Evolutionary conservation across 164 flowering plant genomes (phyloP), one percentile per base, ranked within the genome.

Genomic region (Magnolia sinica): DNA sequence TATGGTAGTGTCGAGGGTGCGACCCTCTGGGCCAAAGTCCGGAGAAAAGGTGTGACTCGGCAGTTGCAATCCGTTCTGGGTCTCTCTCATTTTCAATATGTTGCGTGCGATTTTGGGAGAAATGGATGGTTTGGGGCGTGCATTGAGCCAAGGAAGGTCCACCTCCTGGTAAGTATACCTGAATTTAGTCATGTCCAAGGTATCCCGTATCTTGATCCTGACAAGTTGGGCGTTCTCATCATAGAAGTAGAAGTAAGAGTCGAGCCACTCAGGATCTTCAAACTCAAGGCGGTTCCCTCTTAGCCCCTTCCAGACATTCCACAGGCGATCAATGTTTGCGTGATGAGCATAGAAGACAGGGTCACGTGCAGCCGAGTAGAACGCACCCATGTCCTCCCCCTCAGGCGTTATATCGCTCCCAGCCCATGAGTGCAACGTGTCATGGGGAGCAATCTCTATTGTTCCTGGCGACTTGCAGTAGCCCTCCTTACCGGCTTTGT

Each of bases 291-390:
- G 19, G 63, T 76, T 31, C 7, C 69, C 76, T 50, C 77, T 49
- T 4, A 76, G 49, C 50, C 24, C 66, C 71, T 23, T 66, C 84
- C 84, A 79, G 1, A 76, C 70, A 14, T 64, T 78, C 84, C 81
- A 82, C 45, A 82, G 79, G 2, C 84, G 81, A 50, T 82, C 84
- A 7, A 82, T 79, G 68, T 82, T 82, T 4, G 84, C 73, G 29
- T 82, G 84, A 23, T 82, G 84, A 1, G 79, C 79, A 31, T 79
- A 78, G 75, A 82, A 82, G 18, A 82, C 69, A 9, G 84, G 84
- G 70, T 82, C 84, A 1, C 79, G 52, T 0, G 79, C 84, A 16
- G 84, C 84, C 0, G 81, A 70, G 50, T 79, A 79, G 70, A 82
- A 82, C 11, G 80, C 78, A 2, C 84, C 84, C 75, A 79, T 50